phyloP scores from a whole-genome alignment of 2,329 filamentous ascomycete genomes.

The Penicillium sp. region DNA sequence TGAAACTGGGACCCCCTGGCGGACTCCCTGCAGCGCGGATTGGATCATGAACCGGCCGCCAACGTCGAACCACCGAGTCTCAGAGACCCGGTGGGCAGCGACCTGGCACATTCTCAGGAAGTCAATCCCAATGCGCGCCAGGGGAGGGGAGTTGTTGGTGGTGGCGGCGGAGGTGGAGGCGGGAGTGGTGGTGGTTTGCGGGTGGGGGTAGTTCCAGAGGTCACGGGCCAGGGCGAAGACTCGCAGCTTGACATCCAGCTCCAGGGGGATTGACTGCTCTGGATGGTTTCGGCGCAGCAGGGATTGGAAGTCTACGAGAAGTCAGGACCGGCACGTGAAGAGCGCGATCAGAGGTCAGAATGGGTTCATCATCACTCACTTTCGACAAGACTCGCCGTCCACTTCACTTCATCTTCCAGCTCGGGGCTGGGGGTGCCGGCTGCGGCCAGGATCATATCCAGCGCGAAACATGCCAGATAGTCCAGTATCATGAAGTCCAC shows the following conservation, averaged over 20 bases:
- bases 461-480: slow-evolving; percentile 58
- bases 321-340: background rate
- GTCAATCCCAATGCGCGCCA: slow-evolving; percentile 53
- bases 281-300: slow-evolving; percentile 48
- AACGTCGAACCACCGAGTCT: slow-evolving; percentile 53
- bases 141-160: slow-evolving; percentile 28
- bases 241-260: slow-evolving; percentile 56
- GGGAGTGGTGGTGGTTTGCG: slow-evolving; percentile 14
- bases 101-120: slow-evolving; percentile 57
- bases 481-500: slow-evolving; percentile 64
- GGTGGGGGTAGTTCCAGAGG: slow-evolving; percentile 47
- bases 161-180: slow-evolving; percentile 6
- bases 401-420: slow-evolving; percentile 26
- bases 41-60: slow-evolving; percentile 58
- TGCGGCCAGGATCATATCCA: slow-evolving; percentile 48
- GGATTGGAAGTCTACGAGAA: slow-evolving; percentile 48
- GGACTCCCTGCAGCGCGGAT: slow-evolving; percentile 56
- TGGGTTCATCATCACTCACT: slow-evolving; percentile 32
- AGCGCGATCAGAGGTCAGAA: background rate
- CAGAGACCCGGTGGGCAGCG: slow-evolving; percentile 38
- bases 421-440: slow-evolving; percentile 27
- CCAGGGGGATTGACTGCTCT: slow-evolving; percentile 45
- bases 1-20: slow-evolving; percentile 43
- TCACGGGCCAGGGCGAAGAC: slow-evolving; percentile 56
- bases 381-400: slow-evolving; percentile 33